phyloP scores from a whole-genome alignment of 148 eudicot species.

The Rhododendron ferrugineum region DNA sequence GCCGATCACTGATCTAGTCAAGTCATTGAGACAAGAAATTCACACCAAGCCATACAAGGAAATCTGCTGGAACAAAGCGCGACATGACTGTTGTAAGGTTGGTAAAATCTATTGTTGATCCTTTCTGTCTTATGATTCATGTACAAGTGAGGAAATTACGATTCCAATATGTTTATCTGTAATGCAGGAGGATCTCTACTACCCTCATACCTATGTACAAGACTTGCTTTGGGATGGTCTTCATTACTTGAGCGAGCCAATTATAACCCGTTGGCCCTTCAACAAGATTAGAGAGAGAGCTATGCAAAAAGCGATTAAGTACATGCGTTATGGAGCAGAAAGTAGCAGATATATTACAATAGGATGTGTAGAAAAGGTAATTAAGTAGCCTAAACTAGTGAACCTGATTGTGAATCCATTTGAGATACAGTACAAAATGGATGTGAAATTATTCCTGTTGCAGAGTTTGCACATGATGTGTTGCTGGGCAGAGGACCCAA shows the following conservation, averaged over 20 bases:
- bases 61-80: constrained; percentile 30
- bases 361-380: constrained; percentile 34
- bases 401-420: background rate
- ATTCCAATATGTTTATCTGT: background rate
- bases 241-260: constrained; percentile 29
- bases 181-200: constrained; percentile 36
- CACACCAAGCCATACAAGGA: constrained; percentile 26
- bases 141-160: background rate
- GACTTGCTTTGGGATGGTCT: constrained; percentile 35
- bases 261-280: constrained; percentile 27
- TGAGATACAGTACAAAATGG: background rate
- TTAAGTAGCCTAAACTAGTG: background rate
- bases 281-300: constrained; percentile 33
- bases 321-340: constrained; percentile 31
- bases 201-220: constrained; percentile 27
- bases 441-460: background rate
- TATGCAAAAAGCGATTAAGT: constrained; percentile 18
- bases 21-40: constrained; percentile 27
- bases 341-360: constrained; percentile 33
- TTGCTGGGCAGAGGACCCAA: constrained; percentile 46
- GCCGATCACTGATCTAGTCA: constrained; percentile 31
- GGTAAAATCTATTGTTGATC: background rate
- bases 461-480: constrained; percentile 59
- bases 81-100: constrained; percentile 36
- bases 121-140: background rate